These are phyloP conservation scores for Tetrapisispora pingtungensis DNA, from an alignment of 805 yeast species.

Conservation along the genomic window DNA sequence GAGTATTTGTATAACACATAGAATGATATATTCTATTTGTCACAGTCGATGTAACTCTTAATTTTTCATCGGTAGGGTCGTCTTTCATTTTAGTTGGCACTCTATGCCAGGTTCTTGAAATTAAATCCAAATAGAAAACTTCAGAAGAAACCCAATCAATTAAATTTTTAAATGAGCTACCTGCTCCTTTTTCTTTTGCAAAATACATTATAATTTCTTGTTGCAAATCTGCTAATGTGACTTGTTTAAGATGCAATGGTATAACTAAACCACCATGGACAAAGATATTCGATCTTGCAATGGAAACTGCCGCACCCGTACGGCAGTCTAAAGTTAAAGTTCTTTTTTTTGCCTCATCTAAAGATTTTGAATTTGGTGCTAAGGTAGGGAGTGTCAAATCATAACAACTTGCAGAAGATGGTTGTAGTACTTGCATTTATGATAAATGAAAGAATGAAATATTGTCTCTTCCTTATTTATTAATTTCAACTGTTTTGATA, in stretches of 20 bases:
- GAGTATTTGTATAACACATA: constrained; percentile 39
- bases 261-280: constrained; percentile 61
- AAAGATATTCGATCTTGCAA: constrained; percentile 49
- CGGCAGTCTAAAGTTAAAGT: constrained; percentile 48
- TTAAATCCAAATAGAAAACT: constrained; percentile 47
- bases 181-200: constrained; percentile 16
- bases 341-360: constrained; percentile 36
- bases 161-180: constrained; percentile 18
- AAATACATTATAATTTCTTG: constrained; percentile 31
- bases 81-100: constrained; percentile 19
- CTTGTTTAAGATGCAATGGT: constrained; percentile 39
- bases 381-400: constrained; percentile 43
- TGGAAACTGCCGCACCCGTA: constrained; percentile 56
- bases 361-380: constrained; percentile 9
- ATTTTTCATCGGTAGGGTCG: background rate
- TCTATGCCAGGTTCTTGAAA: constrained; percentile 49
- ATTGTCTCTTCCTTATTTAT: no score
- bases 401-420: constrained; percentile 55
- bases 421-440: constrained; percentile 40
- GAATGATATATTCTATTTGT: constrained; percentile 48
- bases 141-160: constrained; percentile 49
- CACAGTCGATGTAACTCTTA: background rate
- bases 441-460: background rate
- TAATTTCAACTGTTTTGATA: no score
- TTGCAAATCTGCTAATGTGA: constrained; percentile 33